These are phyloP conservation scores for Lepidium campestre DNA, from an alignment of 441 rosid genomes.

Conservation along the genomic window DNA sequence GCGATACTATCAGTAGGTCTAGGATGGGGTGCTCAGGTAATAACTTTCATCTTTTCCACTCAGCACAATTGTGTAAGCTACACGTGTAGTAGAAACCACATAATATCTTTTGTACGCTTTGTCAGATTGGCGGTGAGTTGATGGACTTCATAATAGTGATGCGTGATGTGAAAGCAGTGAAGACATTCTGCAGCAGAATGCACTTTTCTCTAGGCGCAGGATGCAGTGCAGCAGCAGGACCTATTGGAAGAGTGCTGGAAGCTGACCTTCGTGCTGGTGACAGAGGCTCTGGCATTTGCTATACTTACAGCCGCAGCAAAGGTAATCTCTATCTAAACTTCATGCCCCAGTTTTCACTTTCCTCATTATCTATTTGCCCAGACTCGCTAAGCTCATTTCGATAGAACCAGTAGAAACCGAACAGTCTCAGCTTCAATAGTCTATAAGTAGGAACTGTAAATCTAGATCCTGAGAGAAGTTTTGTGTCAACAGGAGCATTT, in stretches of 20 bases:
- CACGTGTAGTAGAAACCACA: not conserved
- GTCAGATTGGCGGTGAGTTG: conserved; percentile 89
- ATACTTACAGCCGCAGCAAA: conserved; percentile 96
- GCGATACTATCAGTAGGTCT: conserved; percentile 75
- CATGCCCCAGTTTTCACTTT: not conserved
- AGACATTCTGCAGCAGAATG: conserved; percentile 92
- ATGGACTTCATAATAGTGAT: conserved; percentile 88
- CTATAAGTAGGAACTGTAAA: too few relatives aligned
- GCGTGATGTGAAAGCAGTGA: conserved; percentile 85
- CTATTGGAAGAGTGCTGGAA: conserved; percentile 92
- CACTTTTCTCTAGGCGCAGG: conserved; percentile 97
- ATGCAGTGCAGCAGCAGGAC: conserved; percentile 97
- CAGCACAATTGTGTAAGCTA: not conserved
- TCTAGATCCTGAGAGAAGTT: not conserved
- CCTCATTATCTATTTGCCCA: not conserved
- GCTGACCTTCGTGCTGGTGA: conserved; percentile 97
- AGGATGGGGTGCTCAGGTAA: conserved; percentile 99
- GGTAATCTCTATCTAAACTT: conserved; percentile 33
- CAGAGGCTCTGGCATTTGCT: conserved; percentile 91
- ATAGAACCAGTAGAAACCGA: not conserved
- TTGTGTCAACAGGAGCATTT: conserved; percentile 65
- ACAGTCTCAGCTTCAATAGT: not conserved
- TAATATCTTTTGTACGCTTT: not conserved
- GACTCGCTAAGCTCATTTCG: not conserved
- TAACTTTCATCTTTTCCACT: not conserved